Evolutionary conservation across 129 eudicot genomes (phyloP).

Genomic region (Rutidosis leptorrhynchoides): DNA sequence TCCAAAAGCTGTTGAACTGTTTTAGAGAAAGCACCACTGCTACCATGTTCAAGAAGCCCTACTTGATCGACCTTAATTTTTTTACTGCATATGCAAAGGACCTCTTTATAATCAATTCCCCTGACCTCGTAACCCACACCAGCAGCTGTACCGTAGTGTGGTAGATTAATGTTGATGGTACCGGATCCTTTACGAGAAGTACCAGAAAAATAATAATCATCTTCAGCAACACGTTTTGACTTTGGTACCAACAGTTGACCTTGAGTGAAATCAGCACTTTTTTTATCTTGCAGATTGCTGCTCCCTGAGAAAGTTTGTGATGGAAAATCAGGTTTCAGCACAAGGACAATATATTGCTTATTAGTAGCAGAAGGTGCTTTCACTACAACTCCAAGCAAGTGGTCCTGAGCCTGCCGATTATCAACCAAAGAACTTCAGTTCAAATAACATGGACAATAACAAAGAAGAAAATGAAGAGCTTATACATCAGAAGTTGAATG

Average conservation of each 20-base stretch:
- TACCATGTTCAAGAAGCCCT: slow-evolving; percentile 83
- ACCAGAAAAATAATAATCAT: slow-evolving; percentile 74
- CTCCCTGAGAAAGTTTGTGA: too few relatives aligned
- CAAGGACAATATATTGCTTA: slow-evolving; percentile 72
- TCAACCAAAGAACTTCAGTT: too few relatives aligned
- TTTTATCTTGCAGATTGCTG: slow-evolving; percentile 33
- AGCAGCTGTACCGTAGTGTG: slow-evolving; percentile 75
- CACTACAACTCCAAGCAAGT: slow-evolving; percentile 83
- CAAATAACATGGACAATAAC: not conserved
- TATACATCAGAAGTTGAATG: too few relatives aligned
- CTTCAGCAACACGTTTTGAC: slow-evolving; percentile 74
- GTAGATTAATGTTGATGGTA: slow-evolving; percentile 64
- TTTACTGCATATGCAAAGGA: slow-evolving; percentile 67
- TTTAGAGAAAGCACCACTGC: slow-evolving; percentile 70
- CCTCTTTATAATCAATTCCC: slow-evolving; percentile 62
- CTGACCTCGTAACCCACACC: slow-evolving; percentile 82
- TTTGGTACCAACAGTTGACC: slow-evolving; percentile 72
- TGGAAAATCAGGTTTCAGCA: slow-evolving; percentile 74
- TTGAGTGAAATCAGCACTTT: slow-evolving; percentile 42
- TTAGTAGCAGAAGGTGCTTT: slow-evolving; percentile 63
- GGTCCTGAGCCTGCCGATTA: slow-evolving; percentile 72
- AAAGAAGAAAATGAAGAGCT: too few relatives aligned
- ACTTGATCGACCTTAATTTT: slow-evolving; percentile 84
- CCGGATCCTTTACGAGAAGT: slow-evolving; percentile 85
- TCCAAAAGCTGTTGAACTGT: slow-evolving; percentile 62